Evolutionary conservation across 768 basidiomycete genomes (phyloP).

Genomic region (Tricholomella constricta): DNA sequence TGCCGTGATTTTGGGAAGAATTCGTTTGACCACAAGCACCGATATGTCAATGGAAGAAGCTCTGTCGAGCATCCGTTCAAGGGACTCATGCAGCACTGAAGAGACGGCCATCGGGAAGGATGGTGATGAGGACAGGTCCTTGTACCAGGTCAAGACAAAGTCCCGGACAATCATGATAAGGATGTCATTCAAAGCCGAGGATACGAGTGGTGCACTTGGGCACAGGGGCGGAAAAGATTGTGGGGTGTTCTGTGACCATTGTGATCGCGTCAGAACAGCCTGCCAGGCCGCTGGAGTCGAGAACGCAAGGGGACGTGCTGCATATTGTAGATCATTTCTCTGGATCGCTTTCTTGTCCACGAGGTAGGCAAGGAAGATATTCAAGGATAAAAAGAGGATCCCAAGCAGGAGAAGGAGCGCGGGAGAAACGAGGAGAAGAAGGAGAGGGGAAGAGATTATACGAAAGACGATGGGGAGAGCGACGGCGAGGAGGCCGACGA

Average conservation of each 20-base stretch:
- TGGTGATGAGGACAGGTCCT: slow-evolving; percentile 79
- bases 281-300: slow-evolving; percentile 96
- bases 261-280: slow-evolving; percentile 83
- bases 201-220: slow-evolving; percentile 65
- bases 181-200: slow-evolving; percentile 75
- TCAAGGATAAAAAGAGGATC: slow-evolving; percentile 52
- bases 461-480: slow-evolving; percentile 56
- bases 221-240: slow-evolving; percentile 68
- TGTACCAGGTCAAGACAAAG: slow-evolving; percentile 92
- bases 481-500: slow-evolving; percentile 59
- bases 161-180: slow-evolving; percentile 81
- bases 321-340: slow-evolving; percentile 45
- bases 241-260: slow-evolving; percentile 79
- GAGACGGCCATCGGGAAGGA: slow-evolving; percentile 90
- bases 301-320: slow-evolving; percentile 79
- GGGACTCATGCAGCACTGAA: slow-evolving; percentile 63
- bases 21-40: slow-evolving; percentile 75
- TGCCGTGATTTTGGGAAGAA: slow-evolving; percentile 85
- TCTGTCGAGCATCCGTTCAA: slow-evolving; percentile 60
- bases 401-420: slow-evolving; percentile 50
- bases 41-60: slow-evolving; percentile 67
- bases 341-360: slow-evolving; percentile 50
- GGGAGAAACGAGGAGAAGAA: slow-evolving; percentile 65
- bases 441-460: slow-evolving; percentile 65
- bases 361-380: slow-evolving; percentile 56